phyloP scores from a whole-genome alignment of 352 stramenopile species.

The Phytophthora hybrid region DNA sequence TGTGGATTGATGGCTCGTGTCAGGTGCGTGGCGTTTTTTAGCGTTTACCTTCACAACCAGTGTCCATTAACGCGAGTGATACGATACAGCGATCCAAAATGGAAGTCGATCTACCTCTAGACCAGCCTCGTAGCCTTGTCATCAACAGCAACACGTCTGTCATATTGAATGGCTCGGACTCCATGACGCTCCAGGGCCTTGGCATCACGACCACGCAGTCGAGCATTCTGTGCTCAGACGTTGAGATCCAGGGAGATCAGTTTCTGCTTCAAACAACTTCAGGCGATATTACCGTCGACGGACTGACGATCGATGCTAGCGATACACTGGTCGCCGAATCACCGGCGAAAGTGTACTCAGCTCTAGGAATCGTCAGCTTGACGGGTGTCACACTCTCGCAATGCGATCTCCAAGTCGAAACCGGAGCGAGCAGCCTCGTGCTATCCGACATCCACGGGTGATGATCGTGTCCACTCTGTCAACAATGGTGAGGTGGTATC shows the following conservation, averaged over 20 bases:
- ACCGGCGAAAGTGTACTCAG: slow-evolving; percentile 47
- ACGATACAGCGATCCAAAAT: slow-evolving; percentile 50
- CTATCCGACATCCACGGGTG: slow-evolving; percentile 55
- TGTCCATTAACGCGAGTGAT: neutral
- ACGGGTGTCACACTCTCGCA: slow-evolving; percentile 57
- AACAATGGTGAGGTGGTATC: neutral
- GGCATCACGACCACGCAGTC: slow-evolving; percentile 51
- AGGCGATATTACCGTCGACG: slow-evolving; percentile 60
- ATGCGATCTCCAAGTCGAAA: slow-evolving; percentile 61
- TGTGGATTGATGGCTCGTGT: slow-evolving; percentile 77
- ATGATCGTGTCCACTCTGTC: neutral
- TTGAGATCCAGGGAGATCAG: slow-evolving; percentile 43
- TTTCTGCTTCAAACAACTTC: slow-evolving; percentile 53
- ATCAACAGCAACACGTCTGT: slow-evolving; percentile 67
- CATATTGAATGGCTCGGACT: slow-evolving; percentile 47
- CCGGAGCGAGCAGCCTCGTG: slow-evolving; percentile 57
- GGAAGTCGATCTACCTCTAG: slow-evolving; percentile 45
- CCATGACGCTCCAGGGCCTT: slow-evolving; percentile 45
- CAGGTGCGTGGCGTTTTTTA: slow-evolving; percentile 44
- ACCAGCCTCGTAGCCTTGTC: slow-evolving; percentile 32
- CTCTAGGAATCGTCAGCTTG: slow-evolving; percentile 55
- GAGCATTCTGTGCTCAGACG: slow-evolving; percentile 57
- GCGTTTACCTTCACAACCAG: neutral
- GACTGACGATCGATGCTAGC: slow-evolving; percentile 51
- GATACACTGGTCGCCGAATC: slow-evolving; percentile 37